These are phyloP conservation scores for Vaccinium vitisidaea DNA, from an alignment of 148 eudicot genomes.

Conservation along the genomic window DNA sequence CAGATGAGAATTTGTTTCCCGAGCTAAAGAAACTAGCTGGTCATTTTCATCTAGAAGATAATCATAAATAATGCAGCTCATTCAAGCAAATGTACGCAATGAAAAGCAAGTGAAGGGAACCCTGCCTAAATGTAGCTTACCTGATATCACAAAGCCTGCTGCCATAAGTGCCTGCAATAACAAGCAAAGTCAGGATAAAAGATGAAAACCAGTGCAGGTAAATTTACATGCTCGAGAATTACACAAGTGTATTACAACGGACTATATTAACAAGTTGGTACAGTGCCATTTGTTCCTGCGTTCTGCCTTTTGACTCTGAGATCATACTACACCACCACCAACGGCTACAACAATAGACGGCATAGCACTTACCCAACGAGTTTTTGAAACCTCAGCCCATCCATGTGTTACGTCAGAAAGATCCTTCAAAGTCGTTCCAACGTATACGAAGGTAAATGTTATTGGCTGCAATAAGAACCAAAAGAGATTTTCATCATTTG, in stretches of 20 bases:
- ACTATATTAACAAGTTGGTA: not conserved
- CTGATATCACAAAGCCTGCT: constrained; percentile 65
- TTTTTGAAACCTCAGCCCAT: constrained; percentile 66
- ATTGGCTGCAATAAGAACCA: constrained; percentile 64
- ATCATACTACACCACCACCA: not conserved
- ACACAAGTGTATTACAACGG: not conserved
- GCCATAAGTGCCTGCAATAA: constrained; percentile 64
- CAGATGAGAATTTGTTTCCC: not conserved
- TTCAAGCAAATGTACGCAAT: not conserved
- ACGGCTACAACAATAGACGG: not conserved
- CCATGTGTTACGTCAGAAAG: constrained; percentile 97
- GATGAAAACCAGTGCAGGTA: not conserved
- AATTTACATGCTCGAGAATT: not conserved
- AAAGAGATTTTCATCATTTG: not conserved
- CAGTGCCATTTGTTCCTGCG: not conserved
- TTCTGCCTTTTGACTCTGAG: not conserved
- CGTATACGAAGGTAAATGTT: constrained; percentile 80
- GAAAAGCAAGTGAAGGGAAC: not conserved
- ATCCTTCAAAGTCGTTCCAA: constrained; percentile 89
- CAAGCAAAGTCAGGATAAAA: not conserved
- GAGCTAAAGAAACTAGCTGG: not conserved
- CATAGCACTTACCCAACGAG: constrained; percentile 71
- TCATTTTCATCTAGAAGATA: not conserved
- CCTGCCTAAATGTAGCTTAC: constrained; percentile 23
- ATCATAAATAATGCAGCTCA: not conserved